These are phyloP conservation scores for Pterocarpus santalinus DNA, from an alignment of 306 rosid species.

Conservation along the genomic window DNA sequence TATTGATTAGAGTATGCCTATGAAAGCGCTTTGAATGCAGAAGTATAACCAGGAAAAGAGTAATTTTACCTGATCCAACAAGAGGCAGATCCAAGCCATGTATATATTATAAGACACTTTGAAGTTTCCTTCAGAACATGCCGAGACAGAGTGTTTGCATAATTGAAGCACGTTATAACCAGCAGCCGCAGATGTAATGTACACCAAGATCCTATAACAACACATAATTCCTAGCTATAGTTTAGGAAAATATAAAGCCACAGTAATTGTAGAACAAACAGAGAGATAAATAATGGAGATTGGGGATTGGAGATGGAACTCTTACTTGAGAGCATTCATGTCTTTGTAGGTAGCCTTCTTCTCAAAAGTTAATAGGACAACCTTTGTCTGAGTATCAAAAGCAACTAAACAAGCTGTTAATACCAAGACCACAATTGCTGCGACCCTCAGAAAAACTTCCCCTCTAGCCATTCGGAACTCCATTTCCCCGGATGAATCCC, in stretches of 20 bases:
- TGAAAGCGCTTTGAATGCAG: not conserved
- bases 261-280: not conserved
- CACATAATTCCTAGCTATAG: not conserved
- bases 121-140: slow-evolving; percentile 35
- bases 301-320: not conserved
- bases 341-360: slow-evolving; percentile 70
- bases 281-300: not conserved
- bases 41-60: not conserved
- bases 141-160: slow-evolving; percentile 41
- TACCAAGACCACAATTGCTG: slow-evolving; percentile 50
- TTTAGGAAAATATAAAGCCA: not conserved
- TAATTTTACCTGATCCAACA: slow-evolving; percentile 75
- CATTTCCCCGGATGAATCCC: slow-evolving; percentile 38
- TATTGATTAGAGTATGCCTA: not conserved
- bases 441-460: slow-evolving; percentile 60
- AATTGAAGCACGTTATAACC: slow-evolving; percentile 71
- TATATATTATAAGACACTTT: slow-evolving; percentile 32
- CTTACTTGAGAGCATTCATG: slow-evolving; percentile 67
- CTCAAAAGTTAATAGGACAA: slow-evolving; percentile 28
- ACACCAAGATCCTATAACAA: slow-evolving; percentile 61
- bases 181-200: slow-evolving; percentile 64
- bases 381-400: slow-evolving; percentile 66
- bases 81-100: slow-evolving; percentile 68
- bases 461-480: slow-evolving; percentile 47
- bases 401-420: slow-evolving; percentile 66